phyloP scores from a whole-genome alignment of 2,329 filamentous ascomycete genomes.

The Nothophoma quercina region DNA sequence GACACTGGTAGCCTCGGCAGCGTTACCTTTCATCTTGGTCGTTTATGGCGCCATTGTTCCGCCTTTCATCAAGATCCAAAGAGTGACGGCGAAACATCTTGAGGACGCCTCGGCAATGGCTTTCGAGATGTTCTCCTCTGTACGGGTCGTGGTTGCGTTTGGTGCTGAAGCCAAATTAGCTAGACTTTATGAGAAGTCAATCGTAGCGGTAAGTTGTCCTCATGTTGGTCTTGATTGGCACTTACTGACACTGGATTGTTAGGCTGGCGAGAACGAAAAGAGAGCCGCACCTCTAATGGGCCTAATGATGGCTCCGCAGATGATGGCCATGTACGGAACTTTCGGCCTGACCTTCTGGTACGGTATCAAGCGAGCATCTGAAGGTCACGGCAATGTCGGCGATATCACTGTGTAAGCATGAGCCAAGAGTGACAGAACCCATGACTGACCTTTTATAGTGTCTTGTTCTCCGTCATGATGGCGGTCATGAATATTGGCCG shows the following conservation, averaged over 20 bases:
- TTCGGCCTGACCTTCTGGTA: constrained; percentile 52
- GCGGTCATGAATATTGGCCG: constrained; percentile 45
- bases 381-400: constrained; percentile 41
- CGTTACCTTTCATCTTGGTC: constrained; percentile 51
- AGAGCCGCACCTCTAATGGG: constrained; percentile 44
- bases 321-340: constrained; percentile 47
- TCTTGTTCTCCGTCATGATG: constrained; percentile 51
- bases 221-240: background rate
- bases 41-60: constrained; percentile 40
- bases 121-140: constrained; percentile 50
- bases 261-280: constrained; percentile 36
- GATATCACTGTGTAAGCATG: constrained; percentile 42
- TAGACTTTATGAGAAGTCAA: constrained; percentile 39
- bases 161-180: constrained; percentile 48
- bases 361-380: constrained; percentile 45
- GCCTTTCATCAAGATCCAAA: constrained; percentile 45
- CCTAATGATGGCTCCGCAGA: constrained; percentile 42
- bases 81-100: constrained; percentile 38
- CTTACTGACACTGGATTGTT: background rate
- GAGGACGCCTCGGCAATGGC: constrained; percentile 48
- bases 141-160: constrained; percentile 48
- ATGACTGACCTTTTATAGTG: constrained; percentile 25
- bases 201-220: too few relatives aligned
- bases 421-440: background rate
- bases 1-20: constrained; percentile 58